Conservation (phyloP, 2,329 filamentous ascomycete species). For the Alternaria triticina region DNA sequence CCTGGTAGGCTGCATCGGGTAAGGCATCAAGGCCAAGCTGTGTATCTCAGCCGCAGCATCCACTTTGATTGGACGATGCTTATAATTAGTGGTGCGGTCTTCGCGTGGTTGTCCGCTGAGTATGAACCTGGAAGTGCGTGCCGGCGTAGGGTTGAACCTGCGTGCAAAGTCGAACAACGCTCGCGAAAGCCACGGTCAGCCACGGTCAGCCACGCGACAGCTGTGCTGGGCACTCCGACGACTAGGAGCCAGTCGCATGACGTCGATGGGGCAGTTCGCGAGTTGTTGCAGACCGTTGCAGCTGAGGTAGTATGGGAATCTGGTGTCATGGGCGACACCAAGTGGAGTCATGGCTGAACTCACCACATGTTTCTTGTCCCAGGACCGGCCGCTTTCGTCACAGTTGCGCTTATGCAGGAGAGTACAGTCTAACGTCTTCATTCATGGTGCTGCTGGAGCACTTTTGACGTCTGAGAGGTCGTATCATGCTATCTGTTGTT, state of each 20-base stretch:
- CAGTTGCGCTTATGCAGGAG: slow-evolving; percentile 43
- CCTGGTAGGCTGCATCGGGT: slow-evolving; percentile 30
- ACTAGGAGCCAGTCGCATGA: slow-evolving; percentile 41
- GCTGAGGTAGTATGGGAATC: slow-evolving; percentile 38
- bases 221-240: slow-evolving; percentile 39
- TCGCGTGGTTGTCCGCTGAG: slow-evolving; percentile 41
- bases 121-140: slow-evolving; percentile 29
- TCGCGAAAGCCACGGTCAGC: slow-evolving; percentile 39
- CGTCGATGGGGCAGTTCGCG: slow-evolving; percentile 34
- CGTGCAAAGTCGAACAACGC: slow-evolving; percentile 27
- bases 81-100: slow-evolving; percentile 44
- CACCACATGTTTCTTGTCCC: slow-evolving; percentile 8
- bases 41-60: slow-evolving; percentile 23
- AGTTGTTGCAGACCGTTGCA: slow-evolving; percentile 29
- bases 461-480: slow-evolving; percentile 38
- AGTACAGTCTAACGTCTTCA: slow-evolving; percentile 40
- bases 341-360: slow-evolving; percentile 43
- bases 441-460: slow-evolving; percentile 36
- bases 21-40: slow-evolving; percentile 29
- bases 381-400: slow-evolving; percentile 33
- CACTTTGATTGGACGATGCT: slow-evolving; percentile 33
- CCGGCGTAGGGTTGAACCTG: slow-evolving; percentile 29
- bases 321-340: slow-evolving; percentile 43
- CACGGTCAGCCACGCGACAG: slow-evolving; percentile 49
- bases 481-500: slow-evolving; percentile 32